Percentiles rank a stretch among this genome's conserved stretches.
Conservation (phyloP, 2,329 filamentous ascomycete genomes). For the Rhexocercosporidium sp. region DNA sequence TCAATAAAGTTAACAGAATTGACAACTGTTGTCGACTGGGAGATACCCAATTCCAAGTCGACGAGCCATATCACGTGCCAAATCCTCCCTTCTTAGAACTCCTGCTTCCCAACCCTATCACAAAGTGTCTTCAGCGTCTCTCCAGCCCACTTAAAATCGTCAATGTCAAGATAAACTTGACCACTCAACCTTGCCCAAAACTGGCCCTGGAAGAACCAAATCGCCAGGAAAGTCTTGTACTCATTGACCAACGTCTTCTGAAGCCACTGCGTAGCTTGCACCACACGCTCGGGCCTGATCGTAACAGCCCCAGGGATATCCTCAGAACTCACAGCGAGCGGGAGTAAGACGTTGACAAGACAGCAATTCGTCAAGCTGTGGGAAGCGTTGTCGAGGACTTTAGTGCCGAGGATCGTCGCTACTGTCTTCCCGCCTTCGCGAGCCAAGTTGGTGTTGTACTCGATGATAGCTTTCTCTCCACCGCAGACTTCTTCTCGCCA, state of each 20-base stretch:
- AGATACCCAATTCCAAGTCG: not conserved
- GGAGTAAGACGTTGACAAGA: slow-evolving; percentile 76
- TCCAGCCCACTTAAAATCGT: slow-evolving; percentile 77
- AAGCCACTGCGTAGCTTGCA: slow-evolving; percentile 62
- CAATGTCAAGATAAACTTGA: slow-evolving; percentile 82
- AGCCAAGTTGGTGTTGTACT: slow-evolving; percentile 68
- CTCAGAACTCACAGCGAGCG: slow-evolving; percentile 52
- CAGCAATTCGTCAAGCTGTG: slow-evolving; percentile 68
- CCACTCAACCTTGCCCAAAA: slow-evolving; percentile 78
- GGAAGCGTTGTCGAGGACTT: slow-evolving; percentile 70
- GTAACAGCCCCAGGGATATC: slow-evolving; percentile 34
- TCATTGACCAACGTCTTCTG: slow-evolving; percentile 56
- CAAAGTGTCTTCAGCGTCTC: slow-evolving; percentile 51
- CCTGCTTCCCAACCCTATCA: slow-evolving; percentile 52
- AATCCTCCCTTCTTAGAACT: slow-evolving; percentile 25
- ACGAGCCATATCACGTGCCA: not conserved
- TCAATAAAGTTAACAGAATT: too few species aligned
- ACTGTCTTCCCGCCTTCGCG: slow-evolving; percentile 64
- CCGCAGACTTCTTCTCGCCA: slow-evolving; percentile 74
- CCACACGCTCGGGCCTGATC: slow-evolving; percentile 43
- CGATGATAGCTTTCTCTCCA: slow-evolving; percentile 72
- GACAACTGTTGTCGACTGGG: too few species aligned
- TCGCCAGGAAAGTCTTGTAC: slow-evolving; percentile 73
- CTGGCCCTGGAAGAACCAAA: slow-evolving; percentile 63
- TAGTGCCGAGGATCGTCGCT: slow-evolving; percentile 69